Evolutionary conservation across 2,329 filamentous ascomycete species (phyloP).

Genomic region (Ophiostoma ulmi): DNA sequence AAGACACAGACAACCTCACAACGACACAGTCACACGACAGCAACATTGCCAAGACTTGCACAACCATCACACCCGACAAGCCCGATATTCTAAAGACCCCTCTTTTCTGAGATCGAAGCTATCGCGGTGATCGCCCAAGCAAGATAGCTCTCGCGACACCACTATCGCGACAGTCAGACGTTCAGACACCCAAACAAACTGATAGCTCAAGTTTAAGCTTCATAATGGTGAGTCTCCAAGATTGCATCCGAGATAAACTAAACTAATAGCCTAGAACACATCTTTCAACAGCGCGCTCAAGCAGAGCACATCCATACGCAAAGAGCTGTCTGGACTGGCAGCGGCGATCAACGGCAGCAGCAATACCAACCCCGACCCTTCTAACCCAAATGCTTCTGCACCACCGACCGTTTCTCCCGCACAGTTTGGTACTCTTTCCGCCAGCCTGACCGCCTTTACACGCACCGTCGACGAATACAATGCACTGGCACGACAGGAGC

Average conservation of each 20-base stretch:
- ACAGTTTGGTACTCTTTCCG: constrained; percentile 60
- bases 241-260: not conserved
- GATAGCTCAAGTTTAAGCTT: not conserved
- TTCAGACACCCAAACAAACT: not conserved
- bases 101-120: not conserved
- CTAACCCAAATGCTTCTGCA: constrained; percentile 3
- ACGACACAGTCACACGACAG: not conserved
- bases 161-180: not conserved
- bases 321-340: constrained; percentile 52
- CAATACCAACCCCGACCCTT: constrained; percentile 42
- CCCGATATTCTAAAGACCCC: not conserved
- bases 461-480: constrained; percentile 92
- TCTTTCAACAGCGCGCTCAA: constrained; percentile 83
- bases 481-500: constrained; percentile 76
- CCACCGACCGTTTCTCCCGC: constrained; percentile 8
- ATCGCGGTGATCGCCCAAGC: not conserved
- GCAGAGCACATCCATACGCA: constrained; percentile 74
- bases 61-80: not conserved
- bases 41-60: not conserved
- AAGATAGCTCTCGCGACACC: not conserved
- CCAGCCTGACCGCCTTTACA: constrained; percentile 65
- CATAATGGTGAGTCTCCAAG: not conserved
- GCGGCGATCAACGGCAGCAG: constrained; percentile 31
- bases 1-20: not conserved
- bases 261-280: constrained; percentile 55